Conservation (phyloP, 441 rosid species). For the Rhodomyrtus psidioides region DNA sequence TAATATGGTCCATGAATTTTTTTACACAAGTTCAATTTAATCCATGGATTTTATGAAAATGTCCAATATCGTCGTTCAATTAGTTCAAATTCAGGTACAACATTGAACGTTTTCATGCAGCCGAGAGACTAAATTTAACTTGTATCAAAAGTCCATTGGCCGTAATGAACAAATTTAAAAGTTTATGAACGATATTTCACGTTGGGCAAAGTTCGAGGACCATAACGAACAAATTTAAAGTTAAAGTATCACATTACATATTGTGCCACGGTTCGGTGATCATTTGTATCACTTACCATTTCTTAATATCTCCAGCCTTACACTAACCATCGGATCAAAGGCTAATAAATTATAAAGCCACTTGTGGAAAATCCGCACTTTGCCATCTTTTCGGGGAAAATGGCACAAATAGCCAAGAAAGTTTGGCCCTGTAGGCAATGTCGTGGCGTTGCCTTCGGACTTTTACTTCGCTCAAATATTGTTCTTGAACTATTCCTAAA, state of each 20-base stretch:
- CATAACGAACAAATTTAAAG: no score
- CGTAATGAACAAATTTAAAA: fast-evolving
- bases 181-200: fast-evolving
- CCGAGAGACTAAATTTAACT: fast-evolving
- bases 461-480: background rate
- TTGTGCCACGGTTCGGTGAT: background rate
- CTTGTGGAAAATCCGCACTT: no score
- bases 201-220: background rate
- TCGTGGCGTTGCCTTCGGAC: no score
- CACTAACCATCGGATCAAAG: no score
- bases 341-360: no score
- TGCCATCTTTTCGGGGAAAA: no score
- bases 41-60: background rate
- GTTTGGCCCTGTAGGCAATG: fast-evolving
- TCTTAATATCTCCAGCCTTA: no score
- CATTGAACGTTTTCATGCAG: fast-evolving
- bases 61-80: fast-evolving
- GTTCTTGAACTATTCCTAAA: background rate
- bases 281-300: no score
- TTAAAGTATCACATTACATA: no score
- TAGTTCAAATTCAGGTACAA: background rate
- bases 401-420: no score
- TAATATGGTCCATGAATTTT: fast-evolving
- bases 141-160: fast-evolving
- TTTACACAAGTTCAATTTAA: background rate